phyloP scores from a whole-genome alignment of 2,329 filamentous ascomycete genomes.

The Trematosphaeria pertusa region DNA sequence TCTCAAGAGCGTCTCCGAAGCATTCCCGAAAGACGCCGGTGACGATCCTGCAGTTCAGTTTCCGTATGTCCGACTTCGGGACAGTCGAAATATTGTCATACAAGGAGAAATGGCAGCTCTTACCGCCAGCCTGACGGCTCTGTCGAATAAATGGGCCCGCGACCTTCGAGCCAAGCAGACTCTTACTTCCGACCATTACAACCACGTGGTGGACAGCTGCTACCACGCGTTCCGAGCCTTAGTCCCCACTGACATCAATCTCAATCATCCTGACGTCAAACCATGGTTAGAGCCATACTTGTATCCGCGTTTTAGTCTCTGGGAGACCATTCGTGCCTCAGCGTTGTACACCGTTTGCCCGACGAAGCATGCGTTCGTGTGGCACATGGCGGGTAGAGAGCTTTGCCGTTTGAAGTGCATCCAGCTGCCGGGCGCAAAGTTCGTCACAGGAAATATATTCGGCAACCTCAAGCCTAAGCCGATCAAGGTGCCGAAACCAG shows the following conservation, averaged over 20 bases:
- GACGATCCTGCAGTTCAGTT: slow-evolving; percentile 9
- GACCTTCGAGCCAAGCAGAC: slow-evolving; percentile 2
- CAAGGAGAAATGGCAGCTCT: slow-evolving; percentile 3
- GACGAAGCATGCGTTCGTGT: slow-evolving; percentile 39
- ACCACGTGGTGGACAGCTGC: slow-evolving; percentile 20
- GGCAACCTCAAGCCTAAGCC: slow-evolving; percentile 40
- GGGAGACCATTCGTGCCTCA: slow-evolving; percentile 57
- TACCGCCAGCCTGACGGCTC: not conserved
- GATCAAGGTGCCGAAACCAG: slow-evolving; percentile 24
- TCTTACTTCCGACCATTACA: slow-evolving; percentile 17
- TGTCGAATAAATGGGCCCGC: slow-evolving; percentile 17
- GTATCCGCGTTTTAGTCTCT: slow-evolving; percentile 29
- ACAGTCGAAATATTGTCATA: not conserved
- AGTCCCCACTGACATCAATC: slow-evolving; percentile 14
- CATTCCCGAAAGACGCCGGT: slow-evolving; percentile 25
- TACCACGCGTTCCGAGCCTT: slow-evolving; percentile 22
- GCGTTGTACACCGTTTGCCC: slow-evolving; percentile 43
- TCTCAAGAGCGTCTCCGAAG: slow-evolving; percentile 29
- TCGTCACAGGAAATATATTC: slow-evolving; percentile 30
- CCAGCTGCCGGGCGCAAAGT: slow-evolving; percentile 9
- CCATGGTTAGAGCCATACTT: slow-evolving; percentile 20
- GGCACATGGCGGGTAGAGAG: slow-evolving; percentile 50
- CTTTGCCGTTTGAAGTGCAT: slow-evolving; percentile 47
- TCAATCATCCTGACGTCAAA: slow-evolving; percentile 15
- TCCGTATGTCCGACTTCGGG: slow-evolving; percentile 8